Evolutionary conservation across 2,329 filamentous ascomycete genomes (phyloP).

Genomic region (Huntiella omanensis): DNA sequence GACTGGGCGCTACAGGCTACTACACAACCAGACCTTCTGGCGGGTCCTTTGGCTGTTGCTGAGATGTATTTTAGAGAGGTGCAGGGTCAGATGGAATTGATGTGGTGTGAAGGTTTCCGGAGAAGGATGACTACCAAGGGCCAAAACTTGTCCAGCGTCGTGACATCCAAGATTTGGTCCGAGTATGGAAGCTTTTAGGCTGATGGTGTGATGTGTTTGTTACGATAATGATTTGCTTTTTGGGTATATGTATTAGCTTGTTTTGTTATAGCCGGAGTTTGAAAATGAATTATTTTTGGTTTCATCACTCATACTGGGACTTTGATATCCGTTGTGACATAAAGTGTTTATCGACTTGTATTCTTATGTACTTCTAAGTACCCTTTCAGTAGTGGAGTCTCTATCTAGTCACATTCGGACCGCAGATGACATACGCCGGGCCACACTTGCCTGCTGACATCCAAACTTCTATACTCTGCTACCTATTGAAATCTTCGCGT

Average conservation of each 20-base stretch:
- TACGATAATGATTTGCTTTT: not conserved
- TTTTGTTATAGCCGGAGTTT: no score
- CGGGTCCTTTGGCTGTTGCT: constrained; percentile 24
- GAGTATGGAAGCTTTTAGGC: constrained; percentile 9
- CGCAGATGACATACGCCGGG: no score
- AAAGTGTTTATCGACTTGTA: not conserved
- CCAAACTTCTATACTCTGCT: no score
- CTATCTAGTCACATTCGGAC: no score
- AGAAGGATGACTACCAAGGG: constrained; percentile 22
- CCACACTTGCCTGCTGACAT: no score
- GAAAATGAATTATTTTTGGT: not conserved
- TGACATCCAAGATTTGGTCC: constrained; percentile 21
- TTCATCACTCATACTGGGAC: not conserved
- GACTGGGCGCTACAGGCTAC: constrained; percentile 27
- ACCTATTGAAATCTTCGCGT: no score
- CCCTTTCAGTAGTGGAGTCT: no score
- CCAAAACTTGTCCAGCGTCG: constrained; percentile 23
- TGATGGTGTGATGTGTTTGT: not conserved
- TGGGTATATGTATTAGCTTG: no score
- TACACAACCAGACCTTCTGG: constrained; percentile 28
- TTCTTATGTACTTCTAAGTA: no score
- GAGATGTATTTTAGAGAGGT: constrained; percentile 24
- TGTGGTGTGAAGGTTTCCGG: constrained; percentile 30
- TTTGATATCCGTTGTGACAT: not conserved
- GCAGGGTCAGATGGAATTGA: constrained; percentile 24